Evolutionary conservation across 1,284 basidiomycete genomes (phyloP), one percentile per base, ranked within the genome.

Genomic region (Melampsora americana): DNA sequence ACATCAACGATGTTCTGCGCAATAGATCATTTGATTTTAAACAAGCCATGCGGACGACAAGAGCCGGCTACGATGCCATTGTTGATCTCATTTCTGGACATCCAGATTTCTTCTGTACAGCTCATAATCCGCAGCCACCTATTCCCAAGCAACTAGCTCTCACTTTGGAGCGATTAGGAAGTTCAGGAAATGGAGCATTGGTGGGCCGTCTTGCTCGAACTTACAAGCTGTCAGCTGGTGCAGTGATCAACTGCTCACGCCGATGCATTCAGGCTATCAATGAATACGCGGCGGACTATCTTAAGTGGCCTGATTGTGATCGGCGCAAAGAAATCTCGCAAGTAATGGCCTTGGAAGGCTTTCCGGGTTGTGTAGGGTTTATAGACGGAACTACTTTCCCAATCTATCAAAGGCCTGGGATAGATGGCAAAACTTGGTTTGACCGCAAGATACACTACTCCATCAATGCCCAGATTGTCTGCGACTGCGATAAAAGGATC

Each of bases 391-490:
- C 50, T 0, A 30, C 44, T n/a, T 23, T 70, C 44, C 68, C 56
- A 1, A 14, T 70, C 7, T 30, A 70, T n/a, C 35, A 70, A 39
- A 61, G 61, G 68, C 68, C 68, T 2, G 32, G 50, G 0, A 59
- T 60, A 18, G 56, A 70, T 46, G 30, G 50, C 6, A 30, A 70
- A 44, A 59, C 44, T 39, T 70, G 44, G 32, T 56, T 56, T 60
- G 59, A 56, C 42, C 67, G 59, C 16, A 53, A 46, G 26, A 53
- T 35, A 20, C 46, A 11, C 4, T 50, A 30, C n/a, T n/a, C n/a
- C n/a, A 56, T 69, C 6, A 69, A 69, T 32, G 67, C 53, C 6
- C 67, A 69, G 53, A 69, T 69, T 35, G 48, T 69, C 30, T 69
- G 67, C 12, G 67, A 69, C 59, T 39, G 48, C 48, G 59, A 60